Evolutionary conservation across 768 basidiomycete species (phyloP), one percentile per base, ranked within the genome.

Genomic region (Gelatoporia subvermispora): DNA sequence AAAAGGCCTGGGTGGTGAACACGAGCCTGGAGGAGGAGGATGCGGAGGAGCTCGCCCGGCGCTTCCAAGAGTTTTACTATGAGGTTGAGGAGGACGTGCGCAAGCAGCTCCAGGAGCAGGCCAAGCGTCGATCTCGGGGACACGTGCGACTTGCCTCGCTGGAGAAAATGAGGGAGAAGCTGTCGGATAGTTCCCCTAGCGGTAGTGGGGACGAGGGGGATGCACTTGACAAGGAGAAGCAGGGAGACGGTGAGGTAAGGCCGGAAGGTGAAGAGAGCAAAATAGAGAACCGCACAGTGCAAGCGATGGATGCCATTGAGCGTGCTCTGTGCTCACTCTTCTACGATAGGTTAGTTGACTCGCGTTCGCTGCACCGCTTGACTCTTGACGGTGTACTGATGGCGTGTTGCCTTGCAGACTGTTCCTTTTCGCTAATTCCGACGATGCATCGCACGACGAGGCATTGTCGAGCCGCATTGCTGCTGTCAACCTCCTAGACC

Each of bases 401-500:
- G 8, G 24, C 35, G 15, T 39, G 3, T 4, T 5, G 3, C 24
- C 40, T 41, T 10, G 15, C 42, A 94, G 92, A 48, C 58, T 96
- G 3, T 96, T 93, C 67, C 77, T 83, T 45, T 89, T 87, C 16
- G 69, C 82, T 2, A 78, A 79, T 17, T 73, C 78, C n/a, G 79
- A 82, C 44, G 95, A 99, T 59, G 72, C 78, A 0, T 84, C 84
- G 1, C 94, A 96, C 61, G 93, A 99, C 61, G 90, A 91, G 58
- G 87, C 91, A 0, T 72, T 99, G 3, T 82, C 93, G 0, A 88
- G 83, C 60, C 82, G 94, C 4, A 84, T 97, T 15, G 91, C 92
- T 13, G 94, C 93, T 1, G 72, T 99, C 39, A 93, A 94, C 56
- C 79, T 93, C 75, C 73, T 98, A 1, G 95, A 97, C 64, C 72